Percentiles rank a stretch among this genome's conserved stretches.
Evolutionary conservation across 768 basidiomycete genomes (phyloP).

Genomic region (Royoungia palumana): DNA sequence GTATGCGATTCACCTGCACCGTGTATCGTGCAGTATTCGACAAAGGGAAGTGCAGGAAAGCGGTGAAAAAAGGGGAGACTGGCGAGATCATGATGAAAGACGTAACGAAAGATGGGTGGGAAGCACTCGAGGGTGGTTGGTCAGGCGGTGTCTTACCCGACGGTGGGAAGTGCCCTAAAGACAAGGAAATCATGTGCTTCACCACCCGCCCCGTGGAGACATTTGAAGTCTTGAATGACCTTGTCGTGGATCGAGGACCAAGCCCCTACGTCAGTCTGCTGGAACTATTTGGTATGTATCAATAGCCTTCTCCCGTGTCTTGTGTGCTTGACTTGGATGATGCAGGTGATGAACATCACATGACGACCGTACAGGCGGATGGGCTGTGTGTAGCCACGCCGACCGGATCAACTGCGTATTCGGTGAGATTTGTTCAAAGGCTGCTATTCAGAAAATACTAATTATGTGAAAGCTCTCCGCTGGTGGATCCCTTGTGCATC

Average conservation of each 20-base stretch:
- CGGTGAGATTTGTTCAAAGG: slow-evolving; percentile 47
- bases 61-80: slow-evolving; percentile 89
- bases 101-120: slow-evolving; percentile 89
- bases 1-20: slow-evolving; percentile 99
- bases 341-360: slow-evolving; percentile 94
- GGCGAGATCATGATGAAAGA: slow-evolving; percentile 98
- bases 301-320: background rate
- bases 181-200: slow-evolving; percentile 98
- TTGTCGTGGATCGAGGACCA: slow-evolving; percentile 96
- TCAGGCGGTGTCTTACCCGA: slow-evolving; percentile 43
- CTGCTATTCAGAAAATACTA: slow-evolving; percentile 2
- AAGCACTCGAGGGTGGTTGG: slow-evolving; percentile 86
- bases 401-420: slow-evolving; percentile 98
- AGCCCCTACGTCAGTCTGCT: slow-evolving; percentile 95
- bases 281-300: slow-evolving; percentile 86
- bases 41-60: slow-evolving; percentile 64
- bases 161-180: slow-evolving; percentile 55
- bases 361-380: slow-evolving; percentile 99
- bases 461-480: slow-evolving; percentile 67
- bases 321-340: slow-evolving; percentile 1
- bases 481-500: slow-evolving; percentile 95
- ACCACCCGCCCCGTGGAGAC: slow-evolving; percentile 92
- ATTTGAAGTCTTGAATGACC: slow-evolving; percentile 94
- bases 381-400: slow-evolving; percentile 93
- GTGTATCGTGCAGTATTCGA: slow-evolving; percentile 90